Evolutionary conservation across 1,284 basidiomycete genomes (phyloP), one percentile per base, ranked within the genome.

Genomic region (Trichosporon coremiiforme): DNA sequence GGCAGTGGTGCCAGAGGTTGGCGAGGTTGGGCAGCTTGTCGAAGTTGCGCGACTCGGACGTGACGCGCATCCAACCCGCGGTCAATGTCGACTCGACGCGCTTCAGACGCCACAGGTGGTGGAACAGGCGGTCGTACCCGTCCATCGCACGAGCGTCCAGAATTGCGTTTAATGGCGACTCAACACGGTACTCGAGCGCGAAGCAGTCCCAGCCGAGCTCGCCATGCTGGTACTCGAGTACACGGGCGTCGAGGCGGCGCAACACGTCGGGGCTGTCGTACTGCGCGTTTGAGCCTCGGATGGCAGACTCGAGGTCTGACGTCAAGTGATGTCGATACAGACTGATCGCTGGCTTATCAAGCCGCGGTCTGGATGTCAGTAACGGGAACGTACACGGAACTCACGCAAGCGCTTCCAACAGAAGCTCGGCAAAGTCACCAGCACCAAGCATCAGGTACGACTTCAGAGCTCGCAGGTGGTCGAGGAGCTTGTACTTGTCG

Each of bases 141-240:
- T 92, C 86, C 90, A 98, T 95, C 0, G 92, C 90, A 36, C 89
- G 89, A 2, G 90, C 89, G 79, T 98, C 94, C 64, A 99, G 88
- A 20, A 99, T 90, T 0, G 96, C 98, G 80, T 98, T 96, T 68
- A 99, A 89, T 0, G 97, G 97, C 15, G 95, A 90, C 76, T 98
- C 96, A 47, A 98, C 93, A 82, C 96, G 96, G 87, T 99, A 99
- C 82, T 99, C 96, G 69, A 96, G 86, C 0, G 91, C 91, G 83
- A 97, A 96, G 63, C 94, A 93, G 76, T 98, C 96, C 97, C 97
- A 99, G 2, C 97, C 97, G 17, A 96, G 92, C 83, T 99, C 96
- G 36, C 95, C 95, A 74, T 96, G 93, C 3, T 90, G 91, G 79
- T 94, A 98, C 77, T 98, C 94, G 38, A 98, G 88, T 87, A 99